phyloP scores from a whole-genome alignment of 1,139 yeast species.

The Candida sp. region DNA sequence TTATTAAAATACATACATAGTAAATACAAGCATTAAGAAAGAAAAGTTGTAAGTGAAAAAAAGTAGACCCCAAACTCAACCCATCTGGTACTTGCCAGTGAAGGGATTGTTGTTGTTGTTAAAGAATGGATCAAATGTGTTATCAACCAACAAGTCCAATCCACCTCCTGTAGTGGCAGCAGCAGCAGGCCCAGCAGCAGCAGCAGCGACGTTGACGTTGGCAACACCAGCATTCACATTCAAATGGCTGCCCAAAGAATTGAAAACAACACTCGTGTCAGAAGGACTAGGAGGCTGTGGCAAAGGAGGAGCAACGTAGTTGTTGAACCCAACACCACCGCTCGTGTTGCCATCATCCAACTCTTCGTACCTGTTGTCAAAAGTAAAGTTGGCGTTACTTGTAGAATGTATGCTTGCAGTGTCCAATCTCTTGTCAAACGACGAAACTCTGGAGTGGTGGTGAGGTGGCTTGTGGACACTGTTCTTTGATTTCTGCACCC shows the following conservation, averaged over 20 bases:
- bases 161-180: background rate
- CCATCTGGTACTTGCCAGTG: slow-evolving; percentile 9
- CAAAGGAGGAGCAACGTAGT: slow-evolving; percentile 4
- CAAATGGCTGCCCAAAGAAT: background rate
- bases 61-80: background rate
- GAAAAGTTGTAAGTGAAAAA: background rate
- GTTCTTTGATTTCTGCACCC: slow-evolving; percentile 24
- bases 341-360: background rate
- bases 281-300: slow-evolving; percentile 5
- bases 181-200: background rate
- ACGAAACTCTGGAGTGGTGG: slow-evolving; percentile 12
- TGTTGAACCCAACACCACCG: background rate
- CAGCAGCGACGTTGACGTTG: background rate
- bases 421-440: slow-evolving; percentile 7
- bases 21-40: background rate
- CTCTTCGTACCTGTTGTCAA: background rate
- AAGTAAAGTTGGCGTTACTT: slow-evolving; percentile 1
- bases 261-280: background rate
- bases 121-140: slow-evolving; percentile 11
- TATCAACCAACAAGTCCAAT: slow-evolving; percentile 10
- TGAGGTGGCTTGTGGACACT: slow-evolving; percentile 31
- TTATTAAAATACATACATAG: slow-evolving; percentile 1
- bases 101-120: slow-evolving; percentile 10
- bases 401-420: background rate
- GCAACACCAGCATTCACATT: background rate